phyloP scores from a whole-genome alignment of 129 eudicot genomes.

The Artemisia tridentata region DNA sequence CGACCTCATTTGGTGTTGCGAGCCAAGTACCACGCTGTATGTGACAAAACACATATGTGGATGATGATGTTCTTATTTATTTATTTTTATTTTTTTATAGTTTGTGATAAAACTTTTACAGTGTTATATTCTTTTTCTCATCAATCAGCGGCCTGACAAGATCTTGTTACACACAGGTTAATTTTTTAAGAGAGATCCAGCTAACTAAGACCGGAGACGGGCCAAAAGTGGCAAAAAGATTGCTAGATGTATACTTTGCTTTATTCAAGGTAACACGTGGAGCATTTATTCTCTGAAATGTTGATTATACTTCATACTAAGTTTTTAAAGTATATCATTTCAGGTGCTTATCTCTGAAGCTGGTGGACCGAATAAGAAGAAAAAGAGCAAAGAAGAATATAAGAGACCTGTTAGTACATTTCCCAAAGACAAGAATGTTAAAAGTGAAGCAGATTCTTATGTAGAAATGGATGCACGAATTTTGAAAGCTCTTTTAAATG shows the following conservation, averaged over 20 bases:
- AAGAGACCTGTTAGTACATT: conserved; percentile 31
- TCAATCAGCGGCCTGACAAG: conserved; percentile 21
- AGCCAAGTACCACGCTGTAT: conserved; percentile 92
- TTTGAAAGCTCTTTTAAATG: conserved; percentile 76
- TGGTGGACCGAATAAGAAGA: conserved; percentile 32
- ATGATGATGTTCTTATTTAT: no score
- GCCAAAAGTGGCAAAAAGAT: conserved; percentile 78
- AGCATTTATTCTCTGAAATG: not conserved
- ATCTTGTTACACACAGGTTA: conserved; percentile 53
- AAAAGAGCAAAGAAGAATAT: conserved; percentile 39
- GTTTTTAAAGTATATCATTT: conserved; percentile 21
- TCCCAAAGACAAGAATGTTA: conserved; percentile 43
- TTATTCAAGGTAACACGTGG: conserved; percentile 70
- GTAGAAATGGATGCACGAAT: conserved; percentile 98
- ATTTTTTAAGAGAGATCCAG: conserved; percentile 78
- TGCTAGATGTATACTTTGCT: conserved; percentile 92
- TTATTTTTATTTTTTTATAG: not conserved
- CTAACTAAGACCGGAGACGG: conserved; percentile 83
- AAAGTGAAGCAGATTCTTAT: conserved; percentile 52
- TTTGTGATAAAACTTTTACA: no score
- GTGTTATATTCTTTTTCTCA: not conserved
- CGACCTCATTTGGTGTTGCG: conserved; percentile 90
- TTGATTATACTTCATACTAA: conserved; percentile 7
- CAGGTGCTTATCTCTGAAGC: conserved; percentile 83
- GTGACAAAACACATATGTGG: conserved; percentile 13